phyloP scores from a whole-genome alignment of 2,329 filamentous ascomycete genomes.

The Aspergillus eucalypticola region DNA sequence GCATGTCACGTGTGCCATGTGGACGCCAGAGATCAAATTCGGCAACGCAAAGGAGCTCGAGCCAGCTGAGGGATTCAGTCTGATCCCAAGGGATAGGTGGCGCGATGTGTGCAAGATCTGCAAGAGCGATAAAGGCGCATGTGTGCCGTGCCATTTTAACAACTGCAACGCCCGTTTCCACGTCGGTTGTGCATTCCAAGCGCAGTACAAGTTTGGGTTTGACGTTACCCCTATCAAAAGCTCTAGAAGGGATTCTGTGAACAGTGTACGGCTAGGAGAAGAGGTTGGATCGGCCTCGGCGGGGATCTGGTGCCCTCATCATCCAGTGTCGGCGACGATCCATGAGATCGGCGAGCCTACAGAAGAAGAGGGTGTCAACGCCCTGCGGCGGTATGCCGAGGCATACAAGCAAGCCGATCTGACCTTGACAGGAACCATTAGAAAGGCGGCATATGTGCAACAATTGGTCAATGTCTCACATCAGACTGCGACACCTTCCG shows the following conservation, averaged over 20 bases:
- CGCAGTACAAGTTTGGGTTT: slow-evolving; percentile 81
- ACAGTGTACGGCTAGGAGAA: slow-evolving; percentile 74
- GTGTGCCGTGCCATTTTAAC: slow-evolving; percentile 72
- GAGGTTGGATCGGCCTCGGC: slow-evolving; percentile 85
- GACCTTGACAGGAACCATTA: slow-evolving; percentile 83
- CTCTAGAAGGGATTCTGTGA: slow-evolving; percentile 77
- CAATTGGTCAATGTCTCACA: slow-evolving; percentile 39
- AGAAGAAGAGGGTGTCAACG: slow-evolving; percentile 70
- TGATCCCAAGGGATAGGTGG: slow-evolving; percentile 71
- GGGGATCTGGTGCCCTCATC: slow-evolving; percentile 87
- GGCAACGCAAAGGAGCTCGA: slow-evolving; percentile 79
- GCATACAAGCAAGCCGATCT: slow-evolving; percentile 95
- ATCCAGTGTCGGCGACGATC: slow-evolving; percentile 70
- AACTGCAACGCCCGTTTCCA: slow-evolving; percentile 64
- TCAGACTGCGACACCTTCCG: slow-evolving; percentile 30
- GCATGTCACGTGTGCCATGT: slow-evolving; percentile 89
- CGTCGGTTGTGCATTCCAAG: slow-evolving; percentile 84
- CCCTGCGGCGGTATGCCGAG: slow-evolving; percentile 80
- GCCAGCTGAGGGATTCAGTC: slow-evolving; percentile 85
- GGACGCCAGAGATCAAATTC: slow-evolving; percentile 90
- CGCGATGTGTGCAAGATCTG: slow-evolving; percentile 82
- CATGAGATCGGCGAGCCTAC: slow-evolving; percentile 78
- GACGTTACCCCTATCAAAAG: slow-evolving; percentile 88
- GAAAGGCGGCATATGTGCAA: slow-evolving; percentile 75
- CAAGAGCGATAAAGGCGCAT: slow-evolving; percentile 73